Conservation (phyloP, 768 basidiomycete species). For the Gelatoporia subvermispora region DNA sequence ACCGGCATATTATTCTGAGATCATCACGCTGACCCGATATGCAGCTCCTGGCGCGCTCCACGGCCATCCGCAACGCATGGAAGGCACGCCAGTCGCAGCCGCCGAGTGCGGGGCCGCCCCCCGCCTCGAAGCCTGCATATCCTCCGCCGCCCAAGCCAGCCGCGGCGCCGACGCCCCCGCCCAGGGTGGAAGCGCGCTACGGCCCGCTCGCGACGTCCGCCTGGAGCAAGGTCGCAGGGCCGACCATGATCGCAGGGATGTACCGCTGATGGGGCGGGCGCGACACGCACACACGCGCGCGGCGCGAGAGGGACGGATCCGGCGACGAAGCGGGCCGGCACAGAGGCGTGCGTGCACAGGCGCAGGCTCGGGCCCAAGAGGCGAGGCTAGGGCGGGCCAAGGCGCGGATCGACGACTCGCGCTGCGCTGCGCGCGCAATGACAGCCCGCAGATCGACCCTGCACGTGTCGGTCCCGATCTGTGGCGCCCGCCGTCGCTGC, state of each 20-base stretch:
- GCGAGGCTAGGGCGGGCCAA: not conserved
- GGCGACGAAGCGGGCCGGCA: not conserved
- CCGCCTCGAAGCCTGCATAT: slow-evolving; percentile 7
- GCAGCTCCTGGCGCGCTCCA: slow-evolving; percentile 65
- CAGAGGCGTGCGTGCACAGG: not conserved
- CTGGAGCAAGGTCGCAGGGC: slow-evolving; percentile 76
- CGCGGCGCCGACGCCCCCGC: slow-evolving; percentile 7
- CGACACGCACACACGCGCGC: not conserved
- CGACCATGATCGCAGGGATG: slow-evolving; percentile 56
- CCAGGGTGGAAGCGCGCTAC: slow-evolving; percentile 45
- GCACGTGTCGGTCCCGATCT: no score
- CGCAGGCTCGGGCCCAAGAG: not conserved
- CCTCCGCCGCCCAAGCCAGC: slow-evolving; percentile 18
- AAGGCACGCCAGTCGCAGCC: slow-evolving; percentile 49
- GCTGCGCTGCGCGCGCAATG: not conserved
- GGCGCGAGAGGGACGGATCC: not conserved
- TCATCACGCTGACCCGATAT: not conserved
- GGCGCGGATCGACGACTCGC: not conserved
- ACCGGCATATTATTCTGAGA: not conserved
- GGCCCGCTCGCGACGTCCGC: slow-evolving; percentile 59
- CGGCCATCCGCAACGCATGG: slow-evolving; percentile 67
- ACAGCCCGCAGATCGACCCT: no score
- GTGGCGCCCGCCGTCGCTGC: no score
- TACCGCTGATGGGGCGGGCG: slow-evolving; percentile 40
- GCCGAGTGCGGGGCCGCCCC: slow-evolving; percentile 20